Percentiles rank a stretch among this genome's conserved stretches.
These are phyloP conservation scores for Fraxinus velutina DNA, from an alignment of 305 asterid genomes.

Conservation along the genomic window DNA sequence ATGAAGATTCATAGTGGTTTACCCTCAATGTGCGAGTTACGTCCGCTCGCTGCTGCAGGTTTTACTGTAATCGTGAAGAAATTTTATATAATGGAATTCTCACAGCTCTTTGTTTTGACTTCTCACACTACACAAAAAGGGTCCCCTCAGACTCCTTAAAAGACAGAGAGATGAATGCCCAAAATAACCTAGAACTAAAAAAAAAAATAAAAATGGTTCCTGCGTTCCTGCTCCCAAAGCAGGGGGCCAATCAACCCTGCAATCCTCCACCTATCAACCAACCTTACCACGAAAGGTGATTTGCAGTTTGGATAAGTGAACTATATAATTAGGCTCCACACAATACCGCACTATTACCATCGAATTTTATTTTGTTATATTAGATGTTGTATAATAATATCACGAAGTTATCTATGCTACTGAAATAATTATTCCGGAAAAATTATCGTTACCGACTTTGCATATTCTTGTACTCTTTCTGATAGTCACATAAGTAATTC, in stretches of 20 bases:
- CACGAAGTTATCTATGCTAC: not conserved
- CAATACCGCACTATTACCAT: not conserved
- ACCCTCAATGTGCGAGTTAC: not conserved
- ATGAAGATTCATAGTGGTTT: not conserved
- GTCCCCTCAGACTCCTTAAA: not conserved
- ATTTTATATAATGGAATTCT: not conserved
- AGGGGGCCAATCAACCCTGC: not conserved
- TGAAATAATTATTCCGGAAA: not conserved
- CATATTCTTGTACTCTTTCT: not conserved
- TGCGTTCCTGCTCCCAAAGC: not conserved
- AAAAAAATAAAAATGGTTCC: not conserved
- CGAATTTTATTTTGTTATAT: not conserved
- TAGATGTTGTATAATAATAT: not conserved
- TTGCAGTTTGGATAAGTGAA: not conserved
- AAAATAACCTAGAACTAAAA: not conserved
- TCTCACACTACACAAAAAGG: not conserved
- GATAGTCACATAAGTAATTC: conserved; percentile 5
- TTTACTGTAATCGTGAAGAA: not conserved
- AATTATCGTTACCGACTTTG: not conserved
- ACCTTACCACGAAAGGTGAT: not conserved
- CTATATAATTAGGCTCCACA: not conserved
- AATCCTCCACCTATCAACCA: not conserved
- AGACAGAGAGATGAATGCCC: not conserved
- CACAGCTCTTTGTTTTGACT: not conserved
- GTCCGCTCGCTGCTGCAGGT: not conserved